Evolutionary conservation across 495 filamentous ascomycete species (phyloP), one percentile per base, ranked within the genome.

Genomic region (Xylaria grammica): DNA sequence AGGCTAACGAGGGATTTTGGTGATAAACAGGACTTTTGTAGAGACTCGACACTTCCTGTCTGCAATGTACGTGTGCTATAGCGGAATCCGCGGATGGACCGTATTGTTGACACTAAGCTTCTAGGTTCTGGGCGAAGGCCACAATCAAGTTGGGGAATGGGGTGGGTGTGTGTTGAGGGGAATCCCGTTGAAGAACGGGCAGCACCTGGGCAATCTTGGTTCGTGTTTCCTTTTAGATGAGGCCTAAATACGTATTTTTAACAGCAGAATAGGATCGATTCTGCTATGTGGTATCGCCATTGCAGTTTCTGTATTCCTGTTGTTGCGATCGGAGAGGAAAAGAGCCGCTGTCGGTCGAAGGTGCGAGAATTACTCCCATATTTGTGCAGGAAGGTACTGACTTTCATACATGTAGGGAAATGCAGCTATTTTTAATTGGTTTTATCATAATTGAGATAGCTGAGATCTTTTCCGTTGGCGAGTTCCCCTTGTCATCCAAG

Each of bases 381-480:
- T 49, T 13, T 50, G 9, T 20, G 29, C 48, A 36, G 9, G 29
- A 7, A 7, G 8, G 54, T 51, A 9, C 64, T 74, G 80, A 68
- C 80, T 6, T 29, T 32, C 11, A 56, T 72, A 67, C 13, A 54
- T 72, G 67, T 68, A 97, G 95, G 75, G 95, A 99, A 72, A 98
- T 98, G 80, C 95, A 99, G 85, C 73, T 97, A 42, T 97, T 98
- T 77, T 82, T 99, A 24, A 45, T 92, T 20, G 89, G 90, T 40
- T 99, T 92, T 71, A 90, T 97, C 48, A 79, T 99, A 32, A 87
- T 98, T 64, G 86, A 90, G 72, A 92, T 99, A 69, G 96, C 92
- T 74, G 95, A 99, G 73, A 97, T 99, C 69, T 97, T 99, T 77
- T 91, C 91, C 1, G 87, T 97, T 27, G 95, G 95, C 62, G 90